A percentile compares a stretch with the other conserved stretches of the same genome.
Conservation (phyloP, 2,329 filamentous ascomycete genomes). For the Arthrobotrys entomopaga region DNA sequence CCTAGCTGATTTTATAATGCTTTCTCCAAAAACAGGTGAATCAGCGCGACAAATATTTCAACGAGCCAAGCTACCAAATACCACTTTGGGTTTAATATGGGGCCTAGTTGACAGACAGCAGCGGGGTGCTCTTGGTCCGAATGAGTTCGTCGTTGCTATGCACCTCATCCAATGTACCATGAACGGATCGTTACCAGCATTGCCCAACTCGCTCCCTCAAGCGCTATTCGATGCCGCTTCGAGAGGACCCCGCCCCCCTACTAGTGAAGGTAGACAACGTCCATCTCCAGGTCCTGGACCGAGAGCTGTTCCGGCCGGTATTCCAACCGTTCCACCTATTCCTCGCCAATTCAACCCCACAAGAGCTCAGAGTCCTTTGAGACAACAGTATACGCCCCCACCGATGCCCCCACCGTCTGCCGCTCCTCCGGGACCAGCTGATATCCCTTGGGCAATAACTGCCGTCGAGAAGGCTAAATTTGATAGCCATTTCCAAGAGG, state of each 20-base stretch:
- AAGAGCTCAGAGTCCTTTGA: constrained; percentile 72
- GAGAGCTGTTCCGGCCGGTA: constrained; percentile 65
- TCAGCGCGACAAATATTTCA: constrained; percentile 95
- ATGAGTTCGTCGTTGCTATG: constrained; percentile 98
- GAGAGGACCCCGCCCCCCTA: constrained; percentile 69
- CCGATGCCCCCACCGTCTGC: constrained; percentile 63
- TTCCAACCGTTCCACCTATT: constrained; percentile 71
- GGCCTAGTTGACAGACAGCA: constrained; percentile 93
- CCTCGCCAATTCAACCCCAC: constrained; percentile 78
- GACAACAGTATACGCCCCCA: constrained; percentile 65
- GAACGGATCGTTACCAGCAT: constrained; percentile 78
- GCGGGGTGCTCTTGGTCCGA: constrained; percentile 82
- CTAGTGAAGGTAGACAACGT: constrained; percentile 60
- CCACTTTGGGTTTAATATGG: constrained; percentile 94
- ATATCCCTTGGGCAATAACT: constrained; percentile 82
- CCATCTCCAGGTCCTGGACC: constrained; percentile 66
- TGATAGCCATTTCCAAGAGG: constrained; percentile 82
- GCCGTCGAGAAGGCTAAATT: constrained; percentile 86
- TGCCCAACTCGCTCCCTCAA: constrained; percentile 83
- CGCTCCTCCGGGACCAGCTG: constrained; percentile 63
- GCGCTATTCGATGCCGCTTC: constrained; percentile 90
- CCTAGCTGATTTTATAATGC: too few relatives aligned
- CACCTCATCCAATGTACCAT: constrained; percentile 93
- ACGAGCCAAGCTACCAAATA: constrained; percentile 87
- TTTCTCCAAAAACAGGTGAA: constrained; percentile 70